Evolutionary conservation across 2,329 filamentous ascomycete genomes (phyloP), one percentile per base, ranked within the genome.

Genomic region (Periconia sp.): DNA sequence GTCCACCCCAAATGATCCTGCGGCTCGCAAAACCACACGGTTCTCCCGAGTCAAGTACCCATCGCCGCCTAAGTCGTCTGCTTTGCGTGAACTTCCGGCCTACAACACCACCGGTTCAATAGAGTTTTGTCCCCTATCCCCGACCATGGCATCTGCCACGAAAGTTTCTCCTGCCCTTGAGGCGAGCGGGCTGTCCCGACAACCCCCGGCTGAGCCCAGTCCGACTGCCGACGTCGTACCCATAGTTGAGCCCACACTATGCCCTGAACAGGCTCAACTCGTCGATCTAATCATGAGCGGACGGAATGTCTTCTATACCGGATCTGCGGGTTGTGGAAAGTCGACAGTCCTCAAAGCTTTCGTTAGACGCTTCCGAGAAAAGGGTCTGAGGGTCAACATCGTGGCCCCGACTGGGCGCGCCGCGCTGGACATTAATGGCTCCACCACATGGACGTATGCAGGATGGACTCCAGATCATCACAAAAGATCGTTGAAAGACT

Each of bases 281-380:
- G 75, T 83, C 0, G 66, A 81, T 1, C 63, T 80, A 0, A 81
- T 84, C 18, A 45, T 73, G 3, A 66, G 65, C 3, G 79, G 81
- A 0, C 48, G 57, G 2, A 86, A 86, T 40, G 79, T 86, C 8
- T 87, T 86, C 57, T 86, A 81, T 52, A 86, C 82, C 0, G 83
- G 84, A 7, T 82, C 80, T 0, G 84, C 83, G 11, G 83, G 83
- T 0, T 79, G 76, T 32, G 82, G 81, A 3, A 84, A 84, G 56
- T 80, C 78, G 0, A 79, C 79, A 0, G 76, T 83, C 2, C 64
- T 84, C 0, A 77, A 76, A 44, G 72, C 73, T 6, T 76, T 81
- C 26, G 73, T 73, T 2, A 64, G 58, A 5, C 59, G 65, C 4
- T 65, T 82, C 2, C 44, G 48, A 7, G 51, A 48, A 0, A 53